Evolutionary conservation across 2,329 filamentous ascomycete genomes (phyloP).

Genomic region (Leptographium flavum): DNA sequence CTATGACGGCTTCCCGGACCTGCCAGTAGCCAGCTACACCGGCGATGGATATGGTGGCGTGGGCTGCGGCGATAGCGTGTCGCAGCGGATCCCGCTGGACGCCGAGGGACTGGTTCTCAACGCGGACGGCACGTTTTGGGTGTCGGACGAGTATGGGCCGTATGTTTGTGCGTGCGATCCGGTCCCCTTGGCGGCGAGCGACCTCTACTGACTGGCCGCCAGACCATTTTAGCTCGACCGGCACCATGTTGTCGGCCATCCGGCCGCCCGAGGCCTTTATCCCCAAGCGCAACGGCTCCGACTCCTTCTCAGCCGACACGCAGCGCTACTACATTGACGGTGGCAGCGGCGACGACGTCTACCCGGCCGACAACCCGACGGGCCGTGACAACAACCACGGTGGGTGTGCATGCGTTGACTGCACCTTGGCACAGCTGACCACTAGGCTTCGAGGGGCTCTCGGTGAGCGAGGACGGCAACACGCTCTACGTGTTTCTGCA

Average conservation of each 20-base stretch:
- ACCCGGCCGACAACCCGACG: constrained; percentile 30
- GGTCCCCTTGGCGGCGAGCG: too few species aligned
- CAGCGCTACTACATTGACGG: constrained; percentile 44
- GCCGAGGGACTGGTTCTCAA: constrained; percentile 51
- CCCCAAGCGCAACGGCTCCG: constrained; percentile 44
- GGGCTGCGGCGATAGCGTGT: constrained; percentile 19
- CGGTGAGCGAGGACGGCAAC: constrained; percentile 46
- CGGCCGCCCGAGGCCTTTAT: constrained; percentile 50
- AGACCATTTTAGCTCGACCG: constrained; percentile 42
- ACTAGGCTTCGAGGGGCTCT: constrained; percentile 53
- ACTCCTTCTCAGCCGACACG: constrained; percentile 47
- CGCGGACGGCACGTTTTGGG: constrained; percentile 47
- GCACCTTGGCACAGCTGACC: too few species aligned
- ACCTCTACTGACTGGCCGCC: not conserved
- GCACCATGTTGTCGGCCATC: constrained; percentile 48
- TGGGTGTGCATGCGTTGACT: not conserved
- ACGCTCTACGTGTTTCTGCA: constrained; percentile 53
- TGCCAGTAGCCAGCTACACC: constrained; percentile 48
- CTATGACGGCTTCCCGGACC: constrained; percentile 43
- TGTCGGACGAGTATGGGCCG: constrained; percentile 57
- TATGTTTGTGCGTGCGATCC: constrained; percentile 33
- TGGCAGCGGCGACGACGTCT: constrained; percentile 32
- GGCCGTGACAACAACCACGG: constrained; percentile 56
- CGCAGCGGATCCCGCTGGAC: constrained; percentile 45
- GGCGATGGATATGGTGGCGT: constrained; percentile 54